Evolutionary conservation across 208 protist genomes (phyloP), one percentile per base, ranked within the genome.

Genomic region (Leishmania arabica): DNA sequence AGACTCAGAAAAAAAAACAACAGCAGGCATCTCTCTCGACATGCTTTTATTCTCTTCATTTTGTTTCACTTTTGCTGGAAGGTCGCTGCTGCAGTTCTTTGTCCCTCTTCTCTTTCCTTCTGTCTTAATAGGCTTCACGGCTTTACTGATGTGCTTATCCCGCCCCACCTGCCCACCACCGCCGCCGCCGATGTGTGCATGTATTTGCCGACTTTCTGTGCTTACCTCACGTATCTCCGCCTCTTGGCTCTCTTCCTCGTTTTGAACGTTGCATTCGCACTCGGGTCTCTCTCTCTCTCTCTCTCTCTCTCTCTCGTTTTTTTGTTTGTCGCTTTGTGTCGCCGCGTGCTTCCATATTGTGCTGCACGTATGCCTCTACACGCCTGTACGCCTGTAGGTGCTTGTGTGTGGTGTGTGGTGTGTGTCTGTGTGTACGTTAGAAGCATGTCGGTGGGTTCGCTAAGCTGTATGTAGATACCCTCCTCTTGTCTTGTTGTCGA

Each of bases 271-370:
- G 13, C 31, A 68, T 21, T 68, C 27, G 7, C n/a, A 13, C 58
- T 31, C 27, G 27, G 7, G 21, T 37, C 11, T 40, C 47, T 58
- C 40, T 58, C 40, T 24, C 15, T 17, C 2, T 34, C 11, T 19
- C 42, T 9, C 27, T 0, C 21, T 24, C 2, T 34, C 11, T 19
- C 42, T 9, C 27, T 0, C 21, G 9, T 54, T 53, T 53, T 21
- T 34, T 47, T n/a, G 0, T 74, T 7, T 7, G 0, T 3, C 0
- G 3, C 0, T 42, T 7, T 5, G 42, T 45, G 42, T 0, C 4
- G 42, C 27, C 40, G 27, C 2, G 0, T 51, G 19, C 11, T 21
- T 60, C 56, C 24, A 4, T 37, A 21, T 66, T 66, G 40, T 24
- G 60, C 31, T 40, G 62, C 27, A 31, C 62, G 31, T 40, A 19